These are phyloP conservation scores for Xylaria polymorpha DNA, from an alignment of 2,329 filamentous ascomycete genomes.

Conservation along the genomic window DNA sequence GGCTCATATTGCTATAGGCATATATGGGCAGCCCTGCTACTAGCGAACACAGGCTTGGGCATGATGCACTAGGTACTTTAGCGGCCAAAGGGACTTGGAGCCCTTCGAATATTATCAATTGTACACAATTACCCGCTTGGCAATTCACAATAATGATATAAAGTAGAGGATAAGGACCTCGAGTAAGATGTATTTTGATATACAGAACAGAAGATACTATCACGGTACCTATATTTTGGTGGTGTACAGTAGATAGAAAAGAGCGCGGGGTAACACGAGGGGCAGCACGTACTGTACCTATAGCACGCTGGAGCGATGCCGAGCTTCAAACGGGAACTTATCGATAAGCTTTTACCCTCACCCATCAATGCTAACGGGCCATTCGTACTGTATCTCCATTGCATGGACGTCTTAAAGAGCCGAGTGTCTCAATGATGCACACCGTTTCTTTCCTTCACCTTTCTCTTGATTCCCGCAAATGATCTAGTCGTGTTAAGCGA, in stretches of 20 bases:
- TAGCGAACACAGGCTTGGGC: too few species aligned
- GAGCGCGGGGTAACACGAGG: too few species aligned
- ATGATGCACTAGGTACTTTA: too few species aligned
- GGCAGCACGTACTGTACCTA: not conserved
- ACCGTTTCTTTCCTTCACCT: not conserved
- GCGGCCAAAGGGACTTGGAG: too few species aligned
- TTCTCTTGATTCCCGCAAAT: not conserved
- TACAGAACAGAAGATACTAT: not conserved
- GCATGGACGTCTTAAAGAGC: constrained; percentile 27
- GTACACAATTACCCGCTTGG: not conserved
- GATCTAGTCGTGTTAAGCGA: constrained; percentile 30
- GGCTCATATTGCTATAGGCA: too few species aligned
- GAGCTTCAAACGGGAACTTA: constrained; percentile 1
- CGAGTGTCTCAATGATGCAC: constrained; percentile 36
- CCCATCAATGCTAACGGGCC: not conserved
- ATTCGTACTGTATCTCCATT: not conserved
- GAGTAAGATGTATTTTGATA: not conserved
- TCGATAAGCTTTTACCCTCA: constrained; percentile 17
- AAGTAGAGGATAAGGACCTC: not conserved
- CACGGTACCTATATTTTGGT: too few species aligned
- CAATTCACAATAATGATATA: not conserved
- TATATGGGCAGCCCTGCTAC: too few species aligned
- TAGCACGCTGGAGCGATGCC: not conserved
- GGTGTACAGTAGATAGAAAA: too few species aligned
- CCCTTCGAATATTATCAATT: not conserved